These are phyloP conservation scores for Yarrowia sp. DNA, from an alignment of 805 yeast species.

Conservation along the genomic window DNA sequence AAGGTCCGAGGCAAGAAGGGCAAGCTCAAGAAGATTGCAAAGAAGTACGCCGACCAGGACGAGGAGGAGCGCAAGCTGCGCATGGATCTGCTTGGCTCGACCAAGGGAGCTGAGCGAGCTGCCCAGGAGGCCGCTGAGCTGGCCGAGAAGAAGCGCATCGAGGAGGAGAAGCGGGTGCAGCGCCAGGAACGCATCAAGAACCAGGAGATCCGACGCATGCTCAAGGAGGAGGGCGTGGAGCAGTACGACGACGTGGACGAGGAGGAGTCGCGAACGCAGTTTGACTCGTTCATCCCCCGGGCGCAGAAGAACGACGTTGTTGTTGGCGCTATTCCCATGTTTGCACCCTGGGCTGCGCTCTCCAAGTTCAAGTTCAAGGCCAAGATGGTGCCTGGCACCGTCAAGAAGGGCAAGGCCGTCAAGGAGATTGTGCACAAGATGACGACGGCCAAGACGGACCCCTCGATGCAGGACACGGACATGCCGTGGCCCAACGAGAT, in stretches of 20 bases:
- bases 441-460: slow-evolving; percentile 40
- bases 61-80: slow-evolving; percentile 76
- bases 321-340: slow-evolving; percentile 71
- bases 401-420: slow-evolving; percentile 85
- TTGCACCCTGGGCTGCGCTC: slow-evolving; percentile 89
- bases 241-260: slow-evolving; percentile 39
- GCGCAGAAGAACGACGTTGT: slow-evolving; percentile 49
- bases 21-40: slow-evolving; percentile 75
- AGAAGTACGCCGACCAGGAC: slow-evolving; percentile 87
- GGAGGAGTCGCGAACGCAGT: slow-evolving; percentile 40
- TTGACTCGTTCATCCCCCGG: slow-evolving; percentile 42
- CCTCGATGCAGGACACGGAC: slow-evolving; percentile 47
- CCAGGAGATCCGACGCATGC: slow-evolving; percentile 47
- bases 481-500: slow-evolving; percentile 72
- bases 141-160: slow-evolving; percentile 41
- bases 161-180: slow-evolving; percentile 40
- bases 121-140: slow-evolving; percentile 40
- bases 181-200: slow-evolving; percentile 44
- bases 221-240: slow-evolving; percentile 39
- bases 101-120: slow-evolving; percentile 53
- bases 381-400: slow-evolving; percentile 73
- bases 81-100: slow-evolving; percentile 80
- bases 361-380: slow-evolving; percentile 74
- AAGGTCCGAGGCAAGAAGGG: slow-evolving; percentile 80
- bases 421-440: slow-evolving; percentile 65